phyloP scores from a whole-genome alignment of 2,329 filamentous ascomycete genomes.

The Colletotrichum sp. region DNA sequence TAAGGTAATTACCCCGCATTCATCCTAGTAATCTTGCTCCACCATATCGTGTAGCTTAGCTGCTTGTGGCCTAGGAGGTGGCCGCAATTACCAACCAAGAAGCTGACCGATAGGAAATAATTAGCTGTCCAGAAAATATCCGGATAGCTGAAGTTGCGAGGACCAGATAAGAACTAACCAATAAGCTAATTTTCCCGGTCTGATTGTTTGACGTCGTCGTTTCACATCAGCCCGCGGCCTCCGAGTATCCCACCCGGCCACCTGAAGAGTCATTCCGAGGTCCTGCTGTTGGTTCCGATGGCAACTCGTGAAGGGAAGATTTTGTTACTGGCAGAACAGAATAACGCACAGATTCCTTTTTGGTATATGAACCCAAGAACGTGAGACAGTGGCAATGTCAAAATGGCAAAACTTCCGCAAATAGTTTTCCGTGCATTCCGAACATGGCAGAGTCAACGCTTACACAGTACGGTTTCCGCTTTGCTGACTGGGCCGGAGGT shows the following conservation, averaged over 20 bases:
- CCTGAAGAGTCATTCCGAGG: not conserved
- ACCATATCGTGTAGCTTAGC: not conserved
- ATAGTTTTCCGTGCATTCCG: not conserved
- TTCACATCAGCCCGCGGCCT: not conserved
- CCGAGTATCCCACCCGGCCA: not conserved
- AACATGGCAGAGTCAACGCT: not conserved
- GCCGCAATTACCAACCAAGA: not conserved
- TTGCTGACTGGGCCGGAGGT: not conserved
- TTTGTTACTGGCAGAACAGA: not conserved
- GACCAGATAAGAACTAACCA: not conserved
- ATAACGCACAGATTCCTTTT: not conserved
- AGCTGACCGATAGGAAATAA: not conserved
- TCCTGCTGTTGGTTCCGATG: not conserved
- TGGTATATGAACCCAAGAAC: not conserved
- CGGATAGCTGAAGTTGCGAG: not conserved
- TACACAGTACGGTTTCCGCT: not conserved
- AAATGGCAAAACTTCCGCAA: not conserved
- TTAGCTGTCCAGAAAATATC: not conserved
- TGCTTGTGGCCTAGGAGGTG: not conserved
- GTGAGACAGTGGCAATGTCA: not conserved
- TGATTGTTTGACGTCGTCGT: not conserved
- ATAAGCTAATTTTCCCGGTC: not conserved
- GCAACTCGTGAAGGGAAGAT: not conserved
- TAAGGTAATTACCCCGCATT: not conserved
- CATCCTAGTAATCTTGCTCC: not conserved